A percentile compares a stretch with the other conserved stretches of the same genome.
Conservation (phyloP, 2,329 filamentous ascomycete species). For the Penicillium sp. region DNA sequence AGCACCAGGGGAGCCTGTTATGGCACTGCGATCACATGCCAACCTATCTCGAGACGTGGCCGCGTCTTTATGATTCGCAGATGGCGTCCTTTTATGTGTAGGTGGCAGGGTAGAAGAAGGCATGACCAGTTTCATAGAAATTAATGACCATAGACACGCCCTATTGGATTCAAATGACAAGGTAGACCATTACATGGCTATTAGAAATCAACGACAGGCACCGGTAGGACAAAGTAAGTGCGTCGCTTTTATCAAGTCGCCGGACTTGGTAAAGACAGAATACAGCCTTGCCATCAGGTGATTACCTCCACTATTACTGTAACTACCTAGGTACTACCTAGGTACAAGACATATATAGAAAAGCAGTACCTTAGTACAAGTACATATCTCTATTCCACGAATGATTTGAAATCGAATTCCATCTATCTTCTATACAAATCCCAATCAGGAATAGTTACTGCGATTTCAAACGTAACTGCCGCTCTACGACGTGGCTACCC, state of each 20-base stretch:
- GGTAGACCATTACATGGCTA: too few relatives aligned
- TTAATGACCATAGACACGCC: too few relatives aligned
- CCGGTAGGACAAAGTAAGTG: too few relatives aligned
- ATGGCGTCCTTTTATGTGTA: neutral
- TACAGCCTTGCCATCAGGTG: too few relatives aligned
- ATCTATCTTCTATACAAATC: neutral
- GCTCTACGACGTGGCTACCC: slow-evolving; percentile 1
- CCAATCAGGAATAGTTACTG: neutral
- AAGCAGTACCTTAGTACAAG: neutral
- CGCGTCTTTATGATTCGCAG: neutral
- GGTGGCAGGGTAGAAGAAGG: neutral
- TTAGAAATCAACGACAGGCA: too few relatives aligned
- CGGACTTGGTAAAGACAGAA: too few relatives aligned
- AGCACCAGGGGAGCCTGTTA: neutral
- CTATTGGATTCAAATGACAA: too few relatives aligned
- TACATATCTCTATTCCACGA: neutral
- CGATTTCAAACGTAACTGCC: neutral
- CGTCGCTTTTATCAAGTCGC: too few relatives aligned
- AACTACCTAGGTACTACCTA: too few relatives aligned
- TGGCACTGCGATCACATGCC: neutral
- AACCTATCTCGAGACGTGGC: neutral
- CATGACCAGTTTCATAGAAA: too few relatives aligned
- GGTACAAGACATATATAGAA: too few relatives aligned
- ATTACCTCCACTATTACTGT: too few relatives aligned
- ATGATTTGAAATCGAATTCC: neutral